Base-by-base conservation (phyloP, 75 land plant genomes). In the Selaginella tamariscina region DNA sequence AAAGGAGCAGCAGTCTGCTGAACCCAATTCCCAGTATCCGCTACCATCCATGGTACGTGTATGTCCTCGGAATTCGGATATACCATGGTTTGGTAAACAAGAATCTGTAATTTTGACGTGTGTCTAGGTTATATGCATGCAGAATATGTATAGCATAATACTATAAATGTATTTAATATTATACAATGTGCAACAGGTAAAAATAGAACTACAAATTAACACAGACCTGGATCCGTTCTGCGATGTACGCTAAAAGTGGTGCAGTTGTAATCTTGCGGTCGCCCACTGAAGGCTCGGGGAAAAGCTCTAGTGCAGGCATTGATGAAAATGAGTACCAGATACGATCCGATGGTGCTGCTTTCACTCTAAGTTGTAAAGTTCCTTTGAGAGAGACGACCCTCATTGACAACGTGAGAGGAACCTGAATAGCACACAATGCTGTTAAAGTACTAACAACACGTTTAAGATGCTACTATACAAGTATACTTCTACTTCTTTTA, bases 341-440 rank as follows among this genome's bases (percentile, higher is more conserved):
- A 49, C 83, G 88, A 73, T 94, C 96, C 29, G 98, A 83, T 67
- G 98, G 98, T 20, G 98, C 91, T 33, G 96, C 79, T 72, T 85
- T 89, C 70, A 94, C 76, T 24, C 80, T 71, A 15, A 94, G 31
- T 28, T 81, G 75, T 66, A 91, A 0, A 23, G 88, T 89, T 64
- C 88, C 98, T 55, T 81, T 78, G 33, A 89, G 39, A 11, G 85
- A 79, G 26, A 80, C 56, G 24, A 82, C 70, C 71, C 72, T 80
- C 70, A 94, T 76, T 24, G 80, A 76, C 79, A 94, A 84, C 1
- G 86, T 66, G 15, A 94, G 56, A 54, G 98, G 96, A 56, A 89
- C 88, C 98, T 94, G 26, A 23, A 26, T 2, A 59, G 26, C 26
- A 59, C 23, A 59, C 49, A 15, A 39, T n/a, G 49, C 5, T 39